These are phyloP conservation scores for Forsythia suspensa DNA, from an alignment of 257 asterid species.

Conservation along the genomic window DNA sequence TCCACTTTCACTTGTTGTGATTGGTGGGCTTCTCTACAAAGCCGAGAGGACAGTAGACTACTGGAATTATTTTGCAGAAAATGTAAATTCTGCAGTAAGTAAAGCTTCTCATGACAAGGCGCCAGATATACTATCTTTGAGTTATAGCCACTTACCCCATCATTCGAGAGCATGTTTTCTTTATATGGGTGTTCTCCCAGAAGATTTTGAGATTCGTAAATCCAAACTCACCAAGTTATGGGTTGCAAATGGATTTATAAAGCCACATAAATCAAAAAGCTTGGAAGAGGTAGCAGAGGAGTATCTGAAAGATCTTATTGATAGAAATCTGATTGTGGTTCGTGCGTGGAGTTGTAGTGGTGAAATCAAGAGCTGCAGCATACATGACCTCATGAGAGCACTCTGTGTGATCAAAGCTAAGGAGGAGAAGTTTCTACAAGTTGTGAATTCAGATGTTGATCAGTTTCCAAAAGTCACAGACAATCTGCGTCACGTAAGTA, in stretches of 20 bases:
- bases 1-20: constrained; percentile 22
- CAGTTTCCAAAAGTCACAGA: background rate
- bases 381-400: constrained; percentile 10
- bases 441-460: background rate
- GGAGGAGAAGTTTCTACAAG: constrained; percentile 16
- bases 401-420: constrained; percentile 22
- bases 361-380: background rate
- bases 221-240: constrained; percentile 13
- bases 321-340: constrained; percentile 13
- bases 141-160: constrained; percentile 13
- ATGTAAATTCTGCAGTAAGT: constrained; percentile 1
- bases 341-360: background rate
- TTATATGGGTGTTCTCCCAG: constrained; percentile 18
- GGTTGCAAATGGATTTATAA: constrained; percentile 17
- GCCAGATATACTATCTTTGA: background rate
- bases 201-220: background rate
- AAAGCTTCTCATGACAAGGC: background rate
- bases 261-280: background rate
- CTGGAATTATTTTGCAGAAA: constrained; percentile 24
- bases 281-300: constrained; percentile 18
- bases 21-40: constrained; percentile 19
- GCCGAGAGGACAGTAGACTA: background rate
- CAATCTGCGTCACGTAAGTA: constrained; percentile 10
- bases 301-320: constrained; percentile 3
- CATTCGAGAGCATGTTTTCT: constrained; percentile 11